Evolutionary conservation across 1,284 basidiomycete species (phyloP).

Genomic region (Cutaneotrichosporon dermatis): DNA sequence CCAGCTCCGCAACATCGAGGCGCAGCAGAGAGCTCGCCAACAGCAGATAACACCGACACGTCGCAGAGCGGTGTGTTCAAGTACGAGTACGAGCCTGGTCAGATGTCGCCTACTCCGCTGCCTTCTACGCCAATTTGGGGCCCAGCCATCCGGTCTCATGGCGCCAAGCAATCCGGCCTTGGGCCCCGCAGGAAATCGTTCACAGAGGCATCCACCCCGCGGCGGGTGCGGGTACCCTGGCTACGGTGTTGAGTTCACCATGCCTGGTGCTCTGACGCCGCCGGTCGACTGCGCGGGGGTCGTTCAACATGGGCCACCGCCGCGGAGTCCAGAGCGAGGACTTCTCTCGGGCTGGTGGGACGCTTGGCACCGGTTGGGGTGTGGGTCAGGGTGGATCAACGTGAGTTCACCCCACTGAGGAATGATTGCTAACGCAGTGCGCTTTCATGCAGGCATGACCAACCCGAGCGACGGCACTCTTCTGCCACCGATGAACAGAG

Average conservation of each 20-base stretch:
- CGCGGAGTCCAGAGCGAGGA: slow-evolving; percentile 44
- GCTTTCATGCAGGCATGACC: slow-evolving; percentile 46
- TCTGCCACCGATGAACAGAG: slow-evolving; percentile 34
- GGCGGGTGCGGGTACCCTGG: slow-evolving; percentile 43
- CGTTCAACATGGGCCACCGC: slow-evolving; percentile 30
- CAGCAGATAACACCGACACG: slow-evolving; percentile 18
- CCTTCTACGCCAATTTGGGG: slow-evolving; percentile 38
- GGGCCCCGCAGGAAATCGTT: slow-evolving; percentile 29
- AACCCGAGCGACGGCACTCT: slow-evolving; percentile 43
- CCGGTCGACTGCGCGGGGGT: slow-evolving; percentile 28
- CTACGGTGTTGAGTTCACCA: slow-evolving; percentile 40
- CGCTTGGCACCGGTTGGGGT: slow-evolving; percentile 39
- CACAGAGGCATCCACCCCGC: slow-evolving; percentile 38
- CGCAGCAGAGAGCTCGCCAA: slow-evolving; percentile 21
- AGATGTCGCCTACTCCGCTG: slow-evolving; percentile 41
- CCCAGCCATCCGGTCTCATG: not conserved
- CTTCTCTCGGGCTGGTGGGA: slow-evolving; percentile 28
- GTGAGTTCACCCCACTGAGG: slow-evolving; percentile 27
- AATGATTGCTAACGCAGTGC: slow-evolving; percentile 24
- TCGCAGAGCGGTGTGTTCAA: slow-evolving; percentile 20
- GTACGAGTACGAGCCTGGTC: slow-evolving; percentile 27
- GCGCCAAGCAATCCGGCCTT: not conserved
- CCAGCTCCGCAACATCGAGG: slow-evolving; percentile 19
- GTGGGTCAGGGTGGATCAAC: slow-evolving; percentile 42
- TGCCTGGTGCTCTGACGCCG: slow-evolving; percentile 20